These are phyloP conservation scores for Ogataea methylovora DNA, from an alignment of 805 yeast genomes.

Conservation along the genomic window DNA sequence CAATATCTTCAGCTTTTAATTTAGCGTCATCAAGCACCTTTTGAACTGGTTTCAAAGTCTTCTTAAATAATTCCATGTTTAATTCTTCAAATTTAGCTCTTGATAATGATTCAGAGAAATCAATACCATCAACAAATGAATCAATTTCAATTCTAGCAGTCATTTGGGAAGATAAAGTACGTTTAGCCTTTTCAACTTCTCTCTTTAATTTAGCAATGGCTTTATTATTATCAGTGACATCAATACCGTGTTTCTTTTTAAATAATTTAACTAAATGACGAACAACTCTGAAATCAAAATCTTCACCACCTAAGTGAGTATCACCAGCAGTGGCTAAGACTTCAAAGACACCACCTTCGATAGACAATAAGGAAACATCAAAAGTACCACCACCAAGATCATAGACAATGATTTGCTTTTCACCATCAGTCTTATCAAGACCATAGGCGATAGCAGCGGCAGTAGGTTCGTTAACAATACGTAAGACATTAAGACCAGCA, in stretches of 20 bases:
- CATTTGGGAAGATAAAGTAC: conserved; percentile 91
- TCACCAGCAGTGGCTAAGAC: conserved; percentile 94
- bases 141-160: conserved; percentile 95
- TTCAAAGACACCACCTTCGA: conserved; percentile 89
- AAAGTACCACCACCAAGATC: conserved; percentile 98
- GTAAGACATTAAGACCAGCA: conserved; percentile 82
- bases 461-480: conserved; percentile 91
- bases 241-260: conserved; percentile 89
- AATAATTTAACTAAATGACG: conserved; percentile 80
- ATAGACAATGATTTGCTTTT: conserved; percentile 84
- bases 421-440: conserved; percentile 72
- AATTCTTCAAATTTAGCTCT: conserved; percentile 98
- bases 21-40: conserved; percentile 93
- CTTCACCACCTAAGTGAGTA: conserved; percentile 97
- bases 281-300: conserved; percentile 84
- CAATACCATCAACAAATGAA: conserved; percentile 89
- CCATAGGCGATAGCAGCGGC: conserved; percentile 99
- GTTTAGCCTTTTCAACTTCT: conserved; percentile 97
- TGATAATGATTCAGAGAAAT: conserved; percentile 89
- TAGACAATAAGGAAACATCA: conserved; percentile 81
- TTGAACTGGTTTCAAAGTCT: conserved; percentile 93
- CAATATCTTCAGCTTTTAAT: conserved; percentile 76
- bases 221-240: conserved; percentile 72
- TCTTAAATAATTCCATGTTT: conserved; percentile 87
- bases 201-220: conserved; percentile 92